These are phyloP conservation scores for Myriangium duriaei DNA, from an alignment of 2,329 filamentous ascomycete species.

Conservation along the genomic window DNA sequence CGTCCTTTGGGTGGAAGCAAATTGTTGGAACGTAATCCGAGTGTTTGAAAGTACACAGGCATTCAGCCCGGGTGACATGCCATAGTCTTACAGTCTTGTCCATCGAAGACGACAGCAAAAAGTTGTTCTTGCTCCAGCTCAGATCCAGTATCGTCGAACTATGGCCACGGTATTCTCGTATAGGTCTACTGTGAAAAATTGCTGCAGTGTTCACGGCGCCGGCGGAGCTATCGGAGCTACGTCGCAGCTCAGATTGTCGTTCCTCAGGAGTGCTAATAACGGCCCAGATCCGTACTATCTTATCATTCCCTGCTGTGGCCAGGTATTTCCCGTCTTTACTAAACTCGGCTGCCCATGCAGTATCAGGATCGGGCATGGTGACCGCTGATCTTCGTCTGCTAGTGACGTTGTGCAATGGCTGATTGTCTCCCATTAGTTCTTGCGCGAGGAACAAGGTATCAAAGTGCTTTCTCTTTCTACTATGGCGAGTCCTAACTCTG, in stretches of 20 bases:
- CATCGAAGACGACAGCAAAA: constrained; percentile 90
- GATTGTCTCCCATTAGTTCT: constrained; percentile 50
- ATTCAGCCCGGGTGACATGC: constrained; percentile 77
- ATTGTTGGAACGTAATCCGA: constrained; percentile 92
- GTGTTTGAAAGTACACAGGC: constrained; percentile 86
- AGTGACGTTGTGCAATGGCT: neutral
- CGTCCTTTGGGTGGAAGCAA: constrained; percentile 85
- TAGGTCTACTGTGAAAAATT: constrained; percentile 69
- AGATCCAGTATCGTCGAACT: constrained; percentile 76
- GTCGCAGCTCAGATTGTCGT: constrained; percentile 57
- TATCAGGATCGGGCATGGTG: constrained; percentile 26
- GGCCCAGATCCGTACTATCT: constrained; percentile 73
- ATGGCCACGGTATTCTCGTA: constrained; percentile 73
- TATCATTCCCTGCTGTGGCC: constrained; percentile 84
- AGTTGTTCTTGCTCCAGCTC: constrained; percentile 99
- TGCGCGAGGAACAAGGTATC: constrained; percentile 84
- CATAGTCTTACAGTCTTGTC: constrained; percentile 93
- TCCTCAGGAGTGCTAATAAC: constrained; percentile 77
- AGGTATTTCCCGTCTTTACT: constrained; percentile 84
- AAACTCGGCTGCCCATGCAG: constrained; percentile 87
- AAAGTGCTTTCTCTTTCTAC: constrained; percentile 65
- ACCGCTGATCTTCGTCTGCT: constrained; percentile 1
- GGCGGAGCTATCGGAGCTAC: constrained; percentile 42
- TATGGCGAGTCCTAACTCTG: constrained; percentile 67
- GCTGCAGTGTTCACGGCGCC: constrained; percentile 58